Evolutionary conservation across 305 asterid species (phyloP), one percentile per base, ranked within the genome.

Genomic region (Fraxinus paxiana): DNA sequence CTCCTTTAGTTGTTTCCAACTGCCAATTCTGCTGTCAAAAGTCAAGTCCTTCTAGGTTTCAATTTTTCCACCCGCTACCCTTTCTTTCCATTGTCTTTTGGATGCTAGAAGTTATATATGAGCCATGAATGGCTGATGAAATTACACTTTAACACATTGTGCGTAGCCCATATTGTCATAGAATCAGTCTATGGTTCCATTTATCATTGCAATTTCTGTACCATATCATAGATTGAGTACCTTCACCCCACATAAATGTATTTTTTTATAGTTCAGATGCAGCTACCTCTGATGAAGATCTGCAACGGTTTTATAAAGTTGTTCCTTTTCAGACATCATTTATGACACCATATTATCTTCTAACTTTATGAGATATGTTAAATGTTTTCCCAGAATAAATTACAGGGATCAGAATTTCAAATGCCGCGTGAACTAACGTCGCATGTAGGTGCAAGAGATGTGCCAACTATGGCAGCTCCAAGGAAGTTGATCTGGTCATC

Each of bases 391-490:
- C 93, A 88, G 93, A 90, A 88, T 85, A 83, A 80, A 73, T 80
- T 90, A 82, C 99, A 91, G 97, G 95, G 87, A 83, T 84, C 92
- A 80, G 92, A 90, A 86, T 88, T 89, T 85, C 87, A 87, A 82
- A 87, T 81, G 94, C 92, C 91, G 81, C 88, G 87, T 83, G 92
- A 88, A 86, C 92, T 86, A 90, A 92, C 92, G 56, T 86, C 92
- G 88, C 89, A 84, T 86, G 87, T 88, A 86, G 94, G 96, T 90
- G 90, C 86, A 74, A 84, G 87, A 86, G 89, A 81, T 28, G 79
- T 80, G 48, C 69, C 85, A 22, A 85, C 33, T 33, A 82, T 79
- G 54, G 87, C 84, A 82, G 85, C 88, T 83, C 81, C 81, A 38
- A 85, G 80, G 74, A 86, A 87, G 87, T 80, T 82, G 76, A 85